Percentiles rank a stretch among this genome's conserved stretches.
These are phyloP conservation scores for Beauveria varroae DNA, from an alignment of 2,329 filamentous ascomycete species.

Conservation along the genomic window DNA sequence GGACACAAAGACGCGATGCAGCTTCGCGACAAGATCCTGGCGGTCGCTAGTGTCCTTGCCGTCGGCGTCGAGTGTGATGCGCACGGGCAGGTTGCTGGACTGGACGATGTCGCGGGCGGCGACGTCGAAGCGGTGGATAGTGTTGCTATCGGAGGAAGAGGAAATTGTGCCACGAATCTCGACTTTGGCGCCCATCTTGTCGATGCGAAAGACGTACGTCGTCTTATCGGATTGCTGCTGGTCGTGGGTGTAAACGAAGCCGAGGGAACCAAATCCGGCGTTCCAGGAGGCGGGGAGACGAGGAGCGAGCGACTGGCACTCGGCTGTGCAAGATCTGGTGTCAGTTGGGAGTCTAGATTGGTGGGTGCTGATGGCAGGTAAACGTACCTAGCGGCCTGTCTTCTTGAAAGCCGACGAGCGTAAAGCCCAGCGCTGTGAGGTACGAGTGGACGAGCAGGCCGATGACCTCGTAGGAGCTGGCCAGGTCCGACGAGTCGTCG, in stretches of 20 bases:
- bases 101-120: constrained; percentile 65
- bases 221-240: constrained; percentile 67
- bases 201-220: constrained; percentile 63
- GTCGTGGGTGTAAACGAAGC: constrained; percentile 79
- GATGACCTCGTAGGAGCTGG: constrained; percentile 71
- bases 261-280: constrained; percentile 58
- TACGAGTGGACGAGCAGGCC: constrained; percentile 79
- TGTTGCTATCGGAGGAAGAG: constrained; percentile 61
- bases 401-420: constrained; percentile 75
- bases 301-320: constrained; percentile 49
- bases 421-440: constrained; percentile 73
- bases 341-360: too few species aligned
- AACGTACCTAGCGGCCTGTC: constrained; percentile 62
- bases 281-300: constrained; percentile 78
- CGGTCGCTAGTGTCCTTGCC: constrained; percentile 30
- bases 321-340: constrained; percentile 16
- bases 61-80: constrained; percentile 41
- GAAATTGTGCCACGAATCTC: constrained; percentile 71
- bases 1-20: constrained; percentile 66
- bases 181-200: constrained; percentile 74
- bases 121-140: constrained; percentile 71
- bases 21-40: constrained; percentile 36
- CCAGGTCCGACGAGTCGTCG: constrained; percentile 54
- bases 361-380: neutral
- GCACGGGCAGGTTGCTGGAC: constrained; percentile 45